Evolutionary conservation across 208 protist genomes (phyloP).

Genomic region (Herpetomonas samuelpessoai): DNA sequence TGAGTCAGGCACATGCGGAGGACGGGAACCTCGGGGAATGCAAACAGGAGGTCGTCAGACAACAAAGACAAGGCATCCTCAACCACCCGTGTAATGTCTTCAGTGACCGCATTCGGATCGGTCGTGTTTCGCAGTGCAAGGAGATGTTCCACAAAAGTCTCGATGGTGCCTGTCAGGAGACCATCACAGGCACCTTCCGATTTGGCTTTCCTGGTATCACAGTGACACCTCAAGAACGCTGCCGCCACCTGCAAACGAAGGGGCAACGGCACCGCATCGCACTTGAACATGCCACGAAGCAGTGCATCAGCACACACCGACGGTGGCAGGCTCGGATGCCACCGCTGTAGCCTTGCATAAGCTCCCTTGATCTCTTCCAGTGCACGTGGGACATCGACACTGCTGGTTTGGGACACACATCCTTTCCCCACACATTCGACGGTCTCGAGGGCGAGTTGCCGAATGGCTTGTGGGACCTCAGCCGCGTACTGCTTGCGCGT

Average conservation of each 20-base stretch:
- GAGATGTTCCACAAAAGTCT: too few relatives aligned
- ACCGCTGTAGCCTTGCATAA: not conserved
- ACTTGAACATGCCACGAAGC: not conserved
- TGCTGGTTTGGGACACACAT: too few relatives aligned
- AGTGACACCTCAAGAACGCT: too few relatives aligned
- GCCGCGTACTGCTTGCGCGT: constrained; percentile 2
- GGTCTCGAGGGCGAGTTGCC: constrained; percentile 7
- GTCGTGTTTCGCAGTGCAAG: too few relatives aligned
- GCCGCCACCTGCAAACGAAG: not conserved
- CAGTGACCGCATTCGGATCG: too few relatives aligned
- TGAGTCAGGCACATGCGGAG: constrained; percentile 4
- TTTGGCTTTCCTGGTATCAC: too few relatives aligned
- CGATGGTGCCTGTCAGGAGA: too few relatives aligned
- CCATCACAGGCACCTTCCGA: too few relatives aligned
- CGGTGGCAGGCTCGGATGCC: not conserved
- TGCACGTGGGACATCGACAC: too few relatives aligned
- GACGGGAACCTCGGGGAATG: constrained; percentile 4
- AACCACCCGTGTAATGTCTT: too few relatives aligned
- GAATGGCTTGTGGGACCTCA: not conserved
- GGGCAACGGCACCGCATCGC: not conserved
- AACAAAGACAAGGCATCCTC: too few relatives aligned
- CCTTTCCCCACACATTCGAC: not conserved
- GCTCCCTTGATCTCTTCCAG: too few relatives aligned
- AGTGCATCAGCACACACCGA: constrained; percentile 1
- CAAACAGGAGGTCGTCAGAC: constrained; percentile 3